These are phyloP conservation scores for Backusella liffmaniae DNA, from an alignment of 192 early-diverging fungal genomes.

Conservation along the genomic window DNA sequence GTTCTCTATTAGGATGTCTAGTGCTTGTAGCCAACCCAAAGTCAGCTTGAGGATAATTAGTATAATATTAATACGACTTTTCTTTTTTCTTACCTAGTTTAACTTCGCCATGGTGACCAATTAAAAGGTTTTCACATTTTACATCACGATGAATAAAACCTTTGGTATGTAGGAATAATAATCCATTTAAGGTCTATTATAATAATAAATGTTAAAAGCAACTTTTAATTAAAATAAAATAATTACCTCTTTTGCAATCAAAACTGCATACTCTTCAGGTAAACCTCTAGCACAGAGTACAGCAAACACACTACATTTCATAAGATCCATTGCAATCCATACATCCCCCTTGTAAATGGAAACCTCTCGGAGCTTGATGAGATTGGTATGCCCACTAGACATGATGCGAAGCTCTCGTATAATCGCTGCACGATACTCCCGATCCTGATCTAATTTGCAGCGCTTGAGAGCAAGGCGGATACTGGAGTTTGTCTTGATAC, in stretches of 20 bases:
- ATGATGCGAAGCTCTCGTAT: constrained; percentile 39
- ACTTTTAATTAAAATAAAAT: too few relatives aligned
- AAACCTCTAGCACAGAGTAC: constrained; percentile 29
- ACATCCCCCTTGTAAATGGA: constrained; percentile 27
- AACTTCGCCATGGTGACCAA: constrained; percentile 34
- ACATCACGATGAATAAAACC: constrained; percentile 41
- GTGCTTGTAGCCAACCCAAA: constrained; percentile 35
- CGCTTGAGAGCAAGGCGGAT: constrained; percentile 32
- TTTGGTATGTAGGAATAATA: constrained; percentile 34
- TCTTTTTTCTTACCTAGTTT: constrained; percentile 32
- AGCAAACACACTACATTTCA: constrained; percentile 39
- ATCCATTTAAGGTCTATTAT: constrained; percentile 29
- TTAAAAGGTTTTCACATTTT: constrained; percentile 40
- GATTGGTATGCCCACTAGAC: constrained; percentile 30
- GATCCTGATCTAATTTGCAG: constrained; percentile 34
- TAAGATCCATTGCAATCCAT: constrained; percentile 44
- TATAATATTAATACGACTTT: background rate
- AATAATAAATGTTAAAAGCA: background rate
- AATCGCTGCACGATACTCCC: constrained; percentile 34
- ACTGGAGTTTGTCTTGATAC: background rate
- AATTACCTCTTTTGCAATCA: constrained; percentile 31
- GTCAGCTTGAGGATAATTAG: constrained; percentile 20
- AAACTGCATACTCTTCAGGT: constrained; percentile 36
- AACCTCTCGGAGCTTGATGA: constrained; percentile 34
- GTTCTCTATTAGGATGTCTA: constrained; percentile 28